A percentile compares a stretch with the other conserved stretches of the same genome.
These are phyloP conservation scores for Oryza glaberrima DNA, from an alignment of 176 grass and related monocot species.

Conservation along the genomic window DNA sequence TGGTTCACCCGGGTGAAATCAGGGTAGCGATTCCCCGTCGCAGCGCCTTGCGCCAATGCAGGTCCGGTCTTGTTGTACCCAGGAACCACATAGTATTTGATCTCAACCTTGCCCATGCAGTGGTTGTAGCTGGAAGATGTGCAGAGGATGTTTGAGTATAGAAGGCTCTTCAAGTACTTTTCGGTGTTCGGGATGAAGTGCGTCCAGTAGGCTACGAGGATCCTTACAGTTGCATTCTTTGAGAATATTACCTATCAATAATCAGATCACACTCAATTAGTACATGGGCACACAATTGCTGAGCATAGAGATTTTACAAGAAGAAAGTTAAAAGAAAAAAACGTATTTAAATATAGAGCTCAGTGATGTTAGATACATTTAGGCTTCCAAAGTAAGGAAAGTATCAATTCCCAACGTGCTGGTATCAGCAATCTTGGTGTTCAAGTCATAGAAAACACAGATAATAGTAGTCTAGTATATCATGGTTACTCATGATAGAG, in stretches of 20 bases:
- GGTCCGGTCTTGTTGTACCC: constrained; percentile 75
- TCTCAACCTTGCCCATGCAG: constrained; percentile 69
- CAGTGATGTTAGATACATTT: neutral
- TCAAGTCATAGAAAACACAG: neutral
- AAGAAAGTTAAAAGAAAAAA: neutral
- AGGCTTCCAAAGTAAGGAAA: neutral
- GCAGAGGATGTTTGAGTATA: constrained; percentile 80
- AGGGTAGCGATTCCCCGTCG: constrained; percentile 63
- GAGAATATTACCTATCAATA: constrained; percentile 69
- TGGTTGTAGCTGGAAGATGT: constrained; percentile 64
- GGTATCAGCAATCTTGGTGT: neutral
- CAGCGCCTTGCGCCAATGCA: constrained; percentile 21
- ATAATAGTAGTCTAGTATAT: neutral
- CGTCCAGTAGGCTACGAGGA: constrained; percentile 80
- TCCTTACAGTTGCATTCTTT: constrained; percentile 75
- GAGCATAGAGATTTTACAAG: neutral
- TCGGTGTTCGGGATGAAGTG: constrained; percentile 75
- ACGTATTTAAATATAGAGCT: neutral
- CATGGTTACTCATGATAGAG: neutral
- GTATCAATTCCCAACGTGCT: constrained; percentile 9
- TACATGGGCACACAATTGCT: neutral
- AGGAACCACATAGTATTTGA: constrained; percentile 74
- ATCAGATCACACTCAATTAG: neutral
- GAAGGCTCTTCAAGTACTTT: constrained; percentile 74
- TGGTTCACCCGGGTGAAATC: constrained; percentile 80